These are phyloP conservation scores for Wallacemonas collosoma DNA, from an alignment of 208 protist genomes.

Conservation along the genomic window DNA sequence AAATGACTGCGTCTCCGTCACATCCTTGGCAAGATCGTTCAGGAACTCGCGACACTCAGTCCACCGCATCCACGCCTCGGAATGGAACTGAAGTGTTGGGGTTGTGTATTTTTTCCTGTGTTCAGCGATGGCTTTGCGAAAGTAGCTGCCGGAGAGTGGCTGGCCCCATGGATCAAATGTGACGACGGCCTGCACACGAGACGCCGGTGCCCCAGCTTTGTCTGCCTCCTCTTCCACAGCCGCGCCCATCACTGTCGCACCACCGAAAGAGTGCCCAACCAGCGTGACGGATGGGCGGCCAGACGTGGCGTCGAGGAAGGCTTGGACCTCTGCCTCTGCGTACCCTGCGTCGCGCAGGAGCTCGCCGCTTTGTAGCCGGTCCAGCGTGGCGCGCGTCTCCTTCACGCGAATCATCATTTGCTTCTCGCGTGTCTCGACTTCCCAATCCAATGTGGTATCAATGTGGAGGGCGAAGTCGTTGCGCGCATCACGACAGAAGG, in stretches of 20 bases:
- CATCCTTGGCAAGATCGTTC: slow-evolving; percentile 14
- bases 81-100: slow-evolving; percentile 67
- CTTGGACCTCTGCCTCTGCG: slow-evolving; percentile 22
- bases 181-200: slow-evolving; percentile 30
- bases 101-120: slow-evolving; percentile 33
- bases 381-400: slow-evolving; percentile 46
- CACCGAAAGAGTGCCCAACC: slow-evolving; percentile 62
- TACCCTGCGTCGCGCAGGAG: slow-evolving; percentile 32
- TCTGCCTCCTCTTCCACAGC: slow-evolving; percentile 36
- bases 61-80: slow-evolving; percentile 51
- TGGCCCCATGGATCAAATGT: slow-evolving; percentile 76
- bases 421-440: slow-evolving; percentile 41
- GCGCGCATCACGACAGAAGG: slow-evolving; percentile 64
- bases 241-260: slow-evolving; percentile 50
- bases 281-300: slow-evolving; percentile 24
- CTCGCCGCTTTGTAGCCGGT: slow-evolving; percentile 21
- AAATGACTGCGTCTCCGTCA: slow-evolving; percentile 33
- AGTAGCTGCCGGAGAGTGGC: slow-evolving; percentile 46
- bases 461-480: slow-evolving; percentile 26
- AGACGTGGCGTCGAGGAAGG: slow-evolving; percentile 13
- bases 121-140: slow-evolving; percentile 37
- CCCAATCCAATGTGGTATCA: slow-evolving; percentile 40
- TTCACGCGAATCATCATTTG: slow-evolving; percentile 59
- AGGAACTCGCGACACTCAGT: slow-evolving; percentile 53
- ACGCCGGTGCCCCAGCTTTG: neutral